phyloP scores from a whole-genome alignment of 495 filamentous ascomycete genomes.

The Penicillium fimorum region DNA sequence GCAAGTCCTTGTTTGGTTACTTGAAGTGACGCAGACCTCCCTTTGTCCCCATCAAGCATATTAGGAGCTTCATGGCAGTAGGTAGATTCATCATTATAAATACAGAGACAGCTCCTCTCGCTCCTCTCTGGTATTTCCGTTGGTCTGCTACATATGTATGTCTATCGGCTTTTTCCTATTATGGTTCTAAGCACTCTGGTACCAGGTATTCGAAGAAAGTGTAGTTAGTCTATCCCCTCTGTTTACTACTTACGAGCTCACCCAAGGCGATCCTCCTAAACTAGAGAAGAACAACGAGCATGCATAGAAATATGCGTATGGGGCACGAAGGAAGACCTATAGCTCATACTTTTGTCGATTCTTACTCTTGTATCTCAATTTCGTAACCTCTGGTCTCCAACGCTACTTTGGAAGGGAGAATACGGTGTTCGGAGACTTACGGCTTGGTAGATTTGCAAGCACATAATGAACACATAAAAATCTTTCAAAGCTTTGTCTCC shows the following conservation, averaged over 20 bases:
- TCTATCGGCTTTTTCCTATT: no score
- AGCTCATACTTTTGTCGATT: not conserved
- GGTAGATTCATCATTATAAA: no score
- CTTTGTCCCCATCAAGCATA: no score
- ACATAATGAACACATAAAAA: not conserved
- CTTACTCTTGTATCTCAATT: not conserved
- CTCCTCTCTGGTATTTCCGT: not conserved
- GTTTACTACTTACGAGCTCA: not conserved
- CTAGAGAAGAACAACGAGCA: not conserved
- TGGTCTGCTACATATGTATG: not conserved
- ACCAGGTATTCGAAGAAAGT: not conserved
- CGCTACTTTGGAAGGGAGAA: not conserved
- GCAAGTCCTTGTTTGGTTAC: no score
- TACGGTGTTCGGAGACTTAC: not conserved
- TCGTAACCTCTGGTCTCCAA: not conserved
- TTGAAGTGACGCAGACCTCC: no score
- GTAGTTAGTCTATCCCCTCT: not conserved
- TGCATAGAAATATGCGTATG: not conserved
- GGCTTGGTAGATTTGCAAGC: not conserved
- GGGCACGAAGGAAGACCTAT: not conserved
- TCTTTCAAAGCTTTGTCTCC: not conserved
- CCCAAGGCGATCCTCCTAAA: not conserved
- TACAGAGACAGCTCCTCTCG: no score
- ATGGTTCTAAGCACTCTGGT: not conserved
- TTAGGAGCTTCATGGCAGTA: no score